Evolutionary conservation across 2,329 filamentous ascomycete species (phyloP), one percentile per base, ranked within the genome.

Genomic region (Trichoderma polysporum): DNA sequence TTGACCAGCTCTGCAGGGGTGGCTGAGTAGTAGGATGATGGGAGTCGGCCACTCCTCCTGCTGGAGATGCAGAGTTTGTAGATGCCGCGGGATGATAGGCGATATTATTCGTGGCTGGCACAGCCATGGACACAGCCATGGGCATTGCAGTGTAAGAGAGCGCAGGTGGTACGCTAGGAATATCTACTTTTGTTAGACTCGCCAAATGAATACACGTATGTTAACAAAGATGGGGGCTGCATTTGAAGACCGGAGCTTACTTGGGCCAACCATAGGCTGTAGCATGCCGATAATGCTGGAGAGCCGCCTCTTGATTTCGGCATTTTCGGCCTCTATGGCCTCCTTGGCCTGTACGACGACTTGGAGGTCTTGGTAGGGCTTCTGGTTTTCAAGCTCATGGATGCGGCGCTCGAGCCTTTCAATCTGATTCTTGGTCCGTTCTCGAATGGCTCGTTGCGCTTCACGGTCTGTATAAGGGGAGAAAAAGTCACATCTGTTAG

Each of bases 341-440:
- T 94, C 91, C 80, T 93, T 94, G 77, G 93, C 89, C 35, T 87
- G 84, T 65, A 94, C 78, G 10, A 88, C 91, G 31, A 87, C 83
- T 77, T 96, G 92, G 22, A 97, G 85, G 75, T 97, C 93, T 75
- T 92, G 89, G 73, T 93, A 94, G 0, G 92, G 92, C 77, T 94
- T 89, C 79, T 93, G 90, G 66, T 86, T 90, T 66, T 91, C 91
- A 71, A 96, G 84, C 69, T 94, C 91, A 65, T 86, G 83, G 69
- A 96, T 93, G 69, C 87, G 85, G 68, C 83, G 84, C 77, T 95
- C 91, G 68, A 95, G 82, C 7, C 79, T 81, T 75, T 94, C 91
- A 71, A 95, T 95, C 77, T 91, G 90, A 67, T 88, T 86, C 79
- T 90, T 92, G 31, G 92, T 95, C 65, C 92, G 87, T 80, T 94